Evolutionary conservation across 2,329 filamentous ascomycete species (phyloP), one percentile per base, ranked within the genome.

Genomic region (Beauveria scarabaeidicola): DNA sequence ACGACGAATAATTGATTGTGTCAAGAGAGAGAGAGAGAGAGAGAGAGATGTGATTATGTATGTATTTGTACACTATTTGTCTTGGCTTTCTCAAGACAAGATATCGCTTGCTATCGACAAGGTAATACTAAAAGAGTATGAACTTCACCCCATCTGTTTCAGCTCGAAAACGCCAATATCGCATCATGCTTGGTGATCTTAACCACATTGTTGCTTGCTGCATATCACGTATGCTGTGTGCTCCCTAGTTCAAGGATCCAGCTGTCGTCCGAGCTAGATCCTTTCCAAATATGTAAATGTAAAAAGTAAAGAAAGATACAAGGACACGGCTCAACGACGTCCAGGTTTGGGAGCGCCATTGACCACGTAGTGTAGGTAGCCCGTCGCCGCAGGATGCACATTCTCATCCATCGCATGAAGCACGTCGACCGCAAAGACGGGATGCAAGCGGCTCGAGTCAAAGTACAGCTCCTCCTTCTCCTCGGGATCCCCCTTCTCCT

Each of bases 301-400:
- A 17, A 19, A 36, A 23, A 44, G n/a, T 13, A 53, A 53, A n/a
- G 19, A 3, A 27, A 19, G 40, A 41, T 7, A 9, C 3, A 50
- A 32, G 9, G 6, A 50, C 25, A 51, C 17, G n/a, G 11, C 6
- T 58, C 38, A 58, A 23, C 32, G 23, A 43, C 38, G 36, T 17
- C 47, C 36, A 23, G 55, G 55, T 40, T 52, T 58, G 23, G 46
- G 58, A n/a, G 58, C 58, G n/a, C 58, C 58, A 25, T 60, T 60
- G n/a, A 60, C 43, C 25, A 60, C 17, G 13, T 23, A 19, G 32
- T 60, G 58, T 25, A 60, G 51, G 43, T 60, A 60, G 29, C 58
- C 58, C 23, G 58, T 50, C 23, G 58, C 58, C 8, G 58, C 58
- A 7, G 58, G 58, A 36, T 60, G 58, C 38, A 47, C 50, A 25